phyloP scores from a whole-genome alignment of 2,329 filamentous ascomycete species.

The Ophiocordyceps camponoti-leonardi region DNA sequence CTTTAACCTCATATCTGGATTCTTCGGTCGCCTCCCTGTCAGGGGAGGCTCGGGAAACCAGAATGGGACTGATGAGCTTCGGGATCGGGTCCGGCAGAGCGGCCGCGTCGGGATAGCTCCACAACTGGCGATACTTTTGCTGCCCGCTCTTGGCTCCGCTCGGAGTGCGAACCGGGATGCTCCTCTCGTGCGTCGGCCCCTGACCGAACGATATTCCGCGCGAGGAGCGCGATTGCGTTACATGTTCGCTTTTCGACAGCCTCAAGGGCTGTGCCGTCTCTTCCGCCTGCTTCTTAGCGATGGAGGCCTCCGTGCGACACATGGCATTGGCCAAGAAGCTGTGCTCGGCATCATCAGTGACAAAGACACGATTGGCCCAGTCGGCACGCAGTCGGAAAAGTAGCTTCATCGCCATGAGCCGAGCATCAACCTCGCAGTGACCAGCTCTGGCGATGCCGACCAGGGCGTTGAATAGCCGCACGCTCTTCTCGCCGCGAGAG shows the following conservation, averaged over 20 bases:
- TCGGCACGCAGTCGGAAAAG: constrained; percentile 74
- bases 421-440: constrained; percentile 47
- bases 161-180: constrained; percentile 20
- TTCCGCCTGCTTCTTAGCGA: constrained; percentile 31
- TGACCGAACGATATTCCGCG: constrained; percentile 37
- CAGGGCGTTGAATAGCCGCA: constrained; percentile 43
- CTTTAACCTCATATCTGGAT: constrained; percentile 10
- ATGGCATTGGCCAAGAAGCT: constrained; percentile 56
- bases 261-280: constrained; percentile 29
- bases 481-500: constrained; percentile 44
- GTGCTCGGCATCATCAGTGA: constrained; percentile 54
- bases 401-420: constrained; percentile 58
- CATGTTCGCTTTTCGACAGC: constrained; percentile 25
- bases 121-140: constrained; percentile 31
- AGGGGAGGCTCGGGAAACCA: constrained; percentile 21
- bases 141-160: constrained; percentile 18
- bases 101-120: constrained; percentile 39
- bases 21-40: constrained; percentile 3
- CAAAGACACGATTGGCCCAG: constrained; percentile 57
- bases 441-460: constrained; percentile 44
- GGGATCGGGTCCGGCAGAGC: constrained; percentile 33
- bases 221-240: constrained; percentile 18
- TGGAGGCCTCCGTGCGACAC: constrained; percentile 41
- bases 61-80: constrained; percentile 28
- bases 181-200: constrained; percentile 24